Conservation (phyloP, 2,329 filamentous ascomycete genomes). For the Aspergillus luchuensis region DNA sequence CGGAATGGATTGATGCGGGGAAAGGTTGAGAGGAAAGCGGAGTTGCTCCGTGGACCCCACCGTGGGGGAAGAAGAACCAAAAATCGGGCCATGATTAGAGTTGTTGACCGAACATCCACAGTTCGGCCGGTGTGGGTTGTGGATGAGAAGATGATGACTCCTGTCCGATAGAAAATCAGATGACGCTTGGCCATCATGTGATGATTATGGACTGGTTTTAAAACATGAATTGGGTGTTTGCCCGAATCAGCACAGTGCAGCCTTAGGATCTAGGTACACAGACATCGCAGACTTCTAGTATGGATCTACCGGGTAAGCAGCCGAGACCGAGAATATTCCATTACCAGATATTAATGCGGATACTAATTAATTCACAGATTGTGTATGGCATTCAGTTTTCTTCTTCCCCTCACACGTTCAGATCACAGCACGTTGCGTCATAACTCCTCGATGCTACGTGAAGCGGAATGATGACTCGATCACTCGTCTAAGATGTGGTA, state of each 20-base stretch:
- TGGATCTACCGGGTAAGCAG: neutral
- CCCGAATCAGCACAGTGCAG: too few relatives aligned
- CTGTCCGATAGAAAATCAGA: neutral
- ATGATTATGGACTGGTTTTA: neutral
- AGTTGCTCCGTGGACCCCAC: neutral
- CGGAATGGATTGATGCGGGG: constrained; percentile 4
- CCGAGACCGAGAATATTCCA: neutral
- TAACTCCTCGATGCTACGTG: neutral
- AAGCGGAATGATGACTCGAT: neutral
- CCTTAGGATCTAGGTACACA: neutral
- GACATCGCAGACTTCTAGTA: neutral
- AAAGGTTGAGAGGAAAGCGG: neutral
- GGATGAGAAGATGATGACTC: neutral
- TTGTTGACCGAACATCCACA: neutral
- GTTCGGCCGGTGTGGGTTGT: neutral
- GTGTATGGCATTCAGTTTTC: neutral
- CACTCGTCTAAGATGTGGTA: neutral
- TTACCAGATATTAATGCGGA: neutral
- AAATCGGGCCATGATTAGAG: neutral
- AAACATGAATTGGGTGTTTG: neutral
- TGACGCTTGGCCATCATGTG: neutral
- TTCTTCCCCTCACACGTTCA: neutral
- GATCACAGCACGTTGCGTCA: neutral
- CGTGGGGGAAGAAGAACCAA: too few relatives aligned
- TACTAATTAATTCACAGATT: neutral